phyloP scores from a whole-genome alignment of 75 land plant genomes.

The Ceratopteris richardii region DNA sequence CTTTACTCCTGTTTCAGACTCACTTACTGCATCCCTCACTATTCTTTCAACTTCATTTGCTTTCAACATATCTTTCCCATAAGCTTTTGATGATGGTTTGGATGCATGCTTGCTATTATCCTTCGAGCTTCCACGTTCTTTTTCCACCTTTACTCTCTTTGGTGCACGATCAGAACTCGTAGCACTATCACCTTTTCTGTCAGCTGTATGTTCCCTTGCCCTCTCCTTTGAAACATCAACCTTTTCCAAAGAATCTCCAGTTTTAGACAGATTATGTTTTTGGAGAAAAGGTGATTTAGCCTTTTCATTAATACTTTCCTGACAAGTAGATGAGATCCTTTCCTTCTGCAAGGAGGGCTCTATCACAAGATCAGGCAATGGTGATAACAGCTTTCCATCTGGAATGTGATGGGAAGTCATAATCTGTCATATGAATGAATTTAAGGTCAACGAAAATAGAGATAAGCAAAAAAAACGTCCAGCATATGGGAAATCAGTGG shows the following conservation, averaged over 20 bases:
- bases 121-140: slow-evolving; percentile 1
- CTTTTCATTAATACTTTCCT: background rate
- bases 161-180: background rate
- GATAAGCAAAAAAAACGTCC: too few species aligned
- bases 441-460: too few species aligned
- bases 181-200: background rate
- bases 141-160: slow-evolving; percentile 10
- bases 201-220: background rate
- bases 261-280: background rate
- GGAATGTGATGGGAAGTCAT: slow-evolving; percentile 58
- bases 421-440: slow-evolving; percentile 39
- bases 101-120: background rate
- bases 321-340: background rate
- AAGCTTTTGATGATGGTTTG: background rate
- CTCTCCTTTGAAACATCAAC: slow-evolving; percentile 11
- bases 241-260: background rate
- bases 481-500: too few species aligned
- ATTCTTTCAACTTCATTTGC: background rate
- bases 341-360: slow-evolving; percentile 4
- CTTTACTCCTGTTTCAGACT: slow-evolving; percentile 1
- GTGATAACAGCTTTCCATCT: slow-evolving; percentile 56
- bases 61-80: background rate
- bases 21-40: slow-evolving; percentile 6
- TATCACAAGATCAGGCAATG: slow-evolving; percentile 32
- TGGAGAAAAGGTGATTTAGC: slow-evolving; percentile 4